Base-by-base conservation (phyloP, 345 rosid species). In the Salix viminalis region DNA sequence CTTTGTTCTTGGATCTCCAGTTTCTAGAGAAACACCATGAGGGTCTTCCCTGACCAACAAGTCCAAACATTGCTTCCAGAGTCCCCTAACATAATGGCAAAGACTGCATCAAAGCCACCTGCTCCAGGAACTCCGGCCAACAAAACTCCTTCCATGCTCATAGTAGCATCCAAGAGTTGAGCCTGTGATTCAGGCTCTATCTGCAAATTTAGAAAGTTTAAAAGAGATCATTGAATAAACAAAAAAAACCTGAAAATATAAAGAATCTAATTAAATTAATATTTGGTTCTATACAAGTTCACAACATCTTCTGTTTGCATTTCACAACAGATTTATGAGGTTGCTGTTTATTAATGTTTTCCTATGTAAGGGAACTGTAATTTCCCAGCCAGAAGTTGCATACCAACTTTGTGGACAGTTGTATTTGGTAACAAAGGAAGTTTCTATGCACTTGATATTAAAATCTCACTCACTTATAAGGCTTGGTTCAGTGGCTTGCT, bases 121-220 rank as follows among this genome's bases (percentile, higher is more conserved):
- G 97, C 98, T 77, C 98, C 99, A 58, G 99, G 98, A 80, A 96
- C 97, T 67, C 97, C 97, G 52, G 90, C 98, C 77, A 92, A 83
- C 77, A 94, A 65, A 86, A 96, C 97, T 79, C 98, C 98, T 84
- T 92, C 97, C 83, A 89, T 78, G 30, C 85, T 79, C 91, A 94
- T 90, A 2, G 99, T 92, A 72, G 93, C 88, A 83, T 92, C 89
- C 84, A 96, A 54, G 74, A 93, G 97, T 79, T 67, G 82, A 74
- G 94, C 87, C 80, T 91, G 97, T 30, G 97, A 80, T 80, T 90
- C 91, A 24, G 98, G 98, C 83, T 94, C 98, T 73, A 90, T 94
- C 98, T 93, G 93, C 85, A 86, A 84, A 86, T 83, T 65, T 52
- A 61, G 48, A 61, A 79, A 19, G 30, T 10, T 21, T 2, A 3